Conservation (phyloP, 2,329 filamentous ascomycete species). For the Lasiodiplodia sp. region DNA sequence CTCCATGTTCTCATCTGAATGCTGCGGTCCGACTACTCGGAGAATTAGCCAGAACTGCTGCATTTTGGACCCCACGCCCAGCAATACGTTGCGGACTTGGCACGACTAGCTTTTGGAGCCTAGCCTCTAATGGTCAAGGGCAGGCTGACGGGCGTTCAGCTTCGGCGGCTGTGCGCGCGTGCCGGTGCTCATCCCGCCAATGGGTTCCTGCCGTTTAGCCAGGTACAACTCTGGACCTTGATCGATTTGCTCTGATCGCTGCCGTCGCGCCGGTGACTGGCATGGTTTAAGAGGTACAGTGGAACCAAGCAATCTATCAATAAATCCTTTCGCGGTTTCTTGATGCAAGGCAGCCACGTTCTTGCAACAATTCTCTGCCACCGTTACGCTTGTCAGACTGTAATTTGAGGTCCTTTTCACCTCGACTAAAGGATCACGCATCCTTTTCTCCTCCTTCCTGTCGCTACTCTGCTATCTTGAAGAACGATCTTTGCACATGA, state of each 20-base stretch:
- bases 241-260: neutral
- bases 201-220: neutral
- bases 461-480: neutral
- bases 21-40: neutral
- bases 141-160: slow-evolving; percentile 10
- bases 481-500: neutral
- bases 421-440: neutral
- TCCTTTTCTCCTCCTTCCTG: neutral
- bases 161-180: neutral
- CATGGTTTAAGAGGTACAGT: neutral
- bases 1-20: neutral
- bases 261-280: neutral
- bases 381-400: neutral
- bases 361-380: neutral
- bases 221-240: neutral
- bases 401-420: neutral
- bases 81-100: neutral
- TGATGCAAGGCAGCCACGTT: neutral
- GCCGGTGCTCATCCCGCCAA: neutral
- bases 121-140: neutral
- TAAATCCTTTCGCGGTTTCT: neutral
- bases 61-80: slow-evolving; percentile 15
- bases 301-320: neutral
- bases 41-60: neutral
- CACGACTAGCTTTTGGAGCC: neutral